Conservation (phyloP, 2,329 filamentous ascomycete species). For the Ambrosiella beaveri region DNA sequence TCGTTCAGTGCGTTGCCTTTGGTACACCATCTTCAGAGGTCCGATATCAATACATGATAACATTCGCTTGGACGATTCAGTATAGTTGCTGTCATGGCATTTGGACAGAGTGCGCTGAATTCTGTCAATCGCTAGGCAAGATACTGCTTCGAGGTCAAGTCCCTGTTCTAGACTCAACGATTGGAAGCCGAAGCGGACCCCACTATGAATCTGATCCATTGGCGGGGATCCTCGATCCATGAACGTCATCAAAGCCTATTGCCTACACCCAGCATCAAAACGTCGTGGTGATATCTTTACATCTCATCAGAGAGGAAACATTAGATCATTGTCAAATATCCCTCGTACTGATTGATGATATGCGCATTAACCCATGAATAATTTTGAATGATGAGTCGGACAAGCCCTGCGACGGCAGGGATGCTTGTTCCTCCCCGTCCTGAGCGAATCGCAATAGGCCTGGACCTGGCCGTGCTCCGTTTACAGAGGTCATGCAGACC, state of each 20-base stretch:
- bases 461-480: constrained; percentile 4
- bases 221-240: not conserved
- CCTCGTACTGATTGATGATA: not conserved
- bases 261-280: too few species aligned
- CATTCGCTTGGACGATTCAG: too few species aligned
- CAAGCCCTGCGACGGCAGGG: not conserved
- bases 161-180: not conserved
- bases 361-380: not conserved
- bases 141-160: not conserved
- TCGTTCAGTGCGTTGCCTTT: too few species aligned
- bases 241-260: too few species aligned
- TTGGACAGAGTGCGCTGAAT: too few species aligned
- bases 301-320: not conserved
- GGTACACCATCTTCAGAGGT: too few species aligned
- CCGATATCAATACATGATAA: too few species aligned
- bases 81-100: too few species aligned
- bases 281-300: too few species aligned
- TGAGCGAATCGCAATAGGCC: constrained; percentile 6
- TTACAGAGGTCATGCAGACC: not conserved
- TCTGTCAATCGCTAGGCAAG: not conserved
- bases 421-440: constrained; percentile 6
- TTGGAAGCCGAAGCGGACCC: not conserved
- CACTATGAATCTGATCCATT: not conserved
- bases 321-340: not conserved
- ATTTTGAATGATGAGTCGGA: not conserved